These are phyloP conservation scores for Claviceps paspali DNA, from an alignment of 2,329 filamentous ascomycete genomes.

Conservation along the genomic window DNA sequence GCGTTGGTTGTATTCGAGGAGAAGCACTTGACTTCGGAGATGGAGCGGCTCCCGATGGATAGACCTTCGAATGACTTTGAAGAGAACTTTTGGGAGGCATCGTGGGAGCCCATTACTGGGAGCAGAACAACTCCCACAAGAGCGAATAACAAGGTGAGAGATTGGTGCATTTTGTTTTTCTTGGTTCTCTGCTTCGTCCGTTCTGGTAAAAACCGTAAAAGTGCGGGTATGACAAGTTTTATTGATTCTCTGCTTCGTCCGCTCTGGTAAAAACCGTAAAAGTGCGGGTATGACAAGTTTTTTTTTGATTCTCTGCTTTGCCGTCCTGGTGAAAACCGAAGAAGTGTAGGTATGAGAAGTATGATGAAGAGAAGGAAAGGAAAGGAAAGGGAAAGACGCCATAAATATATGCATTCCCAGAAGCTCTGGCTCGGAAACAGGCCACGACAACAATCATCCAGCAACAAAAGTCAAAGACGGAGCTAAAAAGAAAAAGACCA, in stretches of 20 bases:
- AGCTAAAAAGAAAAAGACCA: too few species aligned
- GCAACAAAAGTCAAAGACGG: neutral
- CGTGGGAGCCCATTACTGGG: neutral
- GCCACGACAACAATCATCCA: neutral
- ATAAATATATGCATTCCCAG: neutral
- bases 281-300: neutral
- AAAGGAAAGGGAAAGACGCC: too few species aligned
- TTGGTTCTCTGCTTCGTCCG: neutral
- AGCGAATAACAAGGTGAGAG: neutral
- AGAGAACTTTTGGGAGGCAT: neutral
- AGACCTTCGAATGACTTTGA: neutral
- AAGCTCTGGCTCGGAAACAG: neutral
- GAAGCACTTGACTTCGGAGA: neutral
- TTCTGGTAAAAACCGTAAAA: too few species aligned
- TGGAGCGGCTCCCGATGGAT: neutral
- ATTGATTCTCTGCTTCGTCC: too few species aligned
- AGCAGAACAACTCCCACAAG: neutral
- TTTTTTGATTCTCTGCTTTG: too few species aligned
- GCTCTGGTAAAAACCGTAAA: too few species aligned
- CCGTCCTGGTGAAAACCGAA: too few species aligned
- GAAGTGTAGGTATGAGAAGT: neutral
- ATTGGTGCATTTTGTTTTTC: neutral
- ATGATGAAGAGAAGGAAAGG: neutral
- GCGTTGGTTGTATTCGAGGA: neutral
- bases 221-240: neutral